Base-by-base conservation (phyloP, 371 early-diverging fungal genomes). In the Coemansia sp. region DNA sequence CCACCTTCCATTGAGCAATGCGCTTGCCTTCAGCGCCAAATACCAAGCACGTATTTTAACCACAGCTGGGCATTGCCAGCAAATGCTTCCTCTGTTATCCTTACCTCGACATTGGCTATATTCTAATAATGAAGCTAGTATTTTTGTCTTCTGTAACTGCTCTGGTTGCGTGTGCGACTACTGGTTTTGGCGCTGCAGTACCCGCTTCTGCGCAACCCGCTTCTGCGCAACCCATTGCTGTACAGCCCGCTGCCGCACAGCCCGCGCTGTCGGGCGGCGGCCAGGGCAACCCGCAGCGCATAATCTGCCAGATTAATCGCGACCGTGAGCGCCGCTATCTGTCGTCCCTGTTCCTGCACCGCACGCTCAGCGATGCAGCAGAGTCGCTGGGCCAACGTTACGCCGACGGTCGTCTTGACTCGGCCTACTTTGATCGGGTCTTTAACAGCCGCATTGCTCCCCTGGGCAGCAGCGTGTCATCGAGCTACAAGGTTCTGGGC, bases 401-500 rank as follows among this genome's bases (percentile, higher is more conserved):
- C 36, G 55, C 44, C 0, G 48, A 38, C 29, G 58, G 58, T 0
- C 34, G 29, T 0, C 37, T 53, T 9, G 42, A 38, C 44, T 34
- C 18, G 5, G 10, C 60, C 0, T 31, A 50, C 10, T 72, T 67
- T 40, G 55, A 67, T 46, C 16, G 37, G 1, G 31, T 72, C 11
- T 57, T 47, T 24, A 16, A 14, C 24, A 24, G 29, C 24, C 29
- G 16, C 24, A 32, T 72, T 2, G 52, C 47, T 7, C 74, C 74
- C 0, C 65, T 72, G 14, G 74, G 74, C n/a, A 24, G 1, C 8
- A 11, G 34, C 32, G 68, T 72, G 1, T 33, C 42, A 0, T 18
- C 74, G 1, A 72, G 69, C 69, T 72, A 68, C 62, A 62, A 64
- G 65, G 31, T 68, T 14, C 58, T 72, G 8, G 58, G 62, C 46